Base-by-base conservation (phyloP, 768 basidiomycete genomes). In the Mycena latifolia region DNA sequence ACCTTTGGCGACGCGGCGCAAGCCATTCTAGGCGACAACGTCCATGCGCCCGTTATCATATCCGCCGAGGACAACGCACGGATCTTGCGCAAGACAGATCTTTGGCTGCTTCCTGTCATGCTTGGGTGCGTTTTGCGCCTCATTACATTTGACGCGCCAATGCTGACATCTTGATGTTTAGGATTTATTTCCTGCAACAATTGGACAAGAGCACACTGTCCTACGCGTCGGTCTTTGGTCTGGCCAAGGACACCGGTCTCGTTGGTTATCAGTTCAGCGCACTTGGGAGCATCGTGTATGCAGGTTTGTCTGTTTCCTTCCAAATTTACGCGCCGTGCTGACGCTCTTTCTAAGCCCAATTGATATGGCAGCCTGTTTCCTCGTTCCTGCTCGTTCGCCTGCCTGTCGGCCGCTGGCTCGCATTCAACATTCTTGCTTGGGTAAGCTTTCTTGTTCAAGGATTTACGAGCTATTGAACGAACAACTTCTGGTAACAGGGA, bases 401-500 rank as follows among this genome's bases (percentile, higher is more conserved):
- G 20, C 76, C 76, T 8, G 72, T 79, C 0, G 75, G 74, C 25
- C 73, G 73, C 37, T 77, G 69, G 61, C 55, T 79, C 17, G 63
- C 69, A 25, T 67, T 74, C 53, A 75, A 79, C 64, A 76, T 81
- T 63, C 70, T 78, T 48, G 65, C 72, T 18, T 81, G 79, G 80
- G 79, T 70, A 22, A 27, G 56, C 45, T 35, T 24, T 12, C 33
- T n/a, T 11, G 11, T 52, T 11, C 22, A 4, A 25, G 6, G 37
- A 12, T 18, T 22, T 6, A 7, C 24, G 3, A 3, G 5, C 9
- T 25, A 24, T 37, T 35, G 33, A 7, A 6, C 14, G n/a, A 17
- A 33, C 9, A 20, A 10, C 46, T 50, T 22, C 24, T 12, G 6
- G n/a, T 5, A 20, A 6, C 27, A 67, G 70, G 70, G 70, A 14